Evolutionary conservation across 2,329 filamentous ascomycete species (phyloP).

Genomic region (Pestalotiopsis sp.): DNA sequence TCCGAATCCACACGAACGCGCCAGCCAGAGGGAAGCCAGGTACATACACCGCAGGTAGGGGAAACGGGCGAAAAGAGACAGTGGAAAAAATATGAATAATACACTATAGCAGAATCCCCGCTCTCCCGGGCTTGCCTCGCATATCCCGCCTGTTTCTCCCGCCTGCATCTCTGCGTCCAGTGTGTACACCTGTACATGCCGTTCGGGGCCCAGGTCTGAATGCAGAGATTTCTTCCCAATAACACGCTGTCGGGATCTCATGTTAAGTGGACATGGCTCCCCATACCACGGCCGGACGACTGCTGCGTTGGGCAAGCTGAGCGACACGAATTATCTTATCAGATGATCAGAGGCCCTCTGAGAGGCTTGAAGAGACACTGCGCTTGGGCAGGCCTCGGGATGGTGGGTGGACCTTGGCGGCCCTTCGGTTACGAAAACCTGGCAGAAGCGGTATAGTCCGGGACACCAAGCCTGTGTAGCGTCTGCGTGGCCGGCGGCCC

Average conservation of each 20-base stretch:
- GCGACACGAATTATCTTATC: conserved; percentile 15
- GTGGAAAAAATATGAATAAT: neutral
- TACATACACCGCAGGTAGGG: neutral
- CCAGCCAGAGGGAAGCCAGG: neutral
- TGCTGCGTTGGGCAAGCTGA: conserved; percentile 8
- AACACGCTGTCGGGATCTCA: conserved; percentile 2
- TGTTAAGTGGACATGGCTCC: conserved; percentile 8
- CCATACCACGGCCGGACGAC: conserved; percentile 7
- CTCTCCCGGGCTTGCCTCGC: neutral
- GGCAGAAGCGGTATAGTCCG: neutral
- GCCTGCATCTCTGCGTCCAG: neutral
- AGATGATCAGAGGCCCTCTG: conserved; percentile 14
- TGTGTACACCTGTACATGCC: too few species aligned
- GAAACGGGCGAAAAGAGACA: neutral
- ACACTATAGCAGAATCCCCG: neutral
- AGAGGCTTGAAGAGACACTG: too few species aligned
- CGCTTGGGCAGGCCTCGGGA: neutral
- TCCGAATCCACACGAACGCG: conserved; percentile 2
- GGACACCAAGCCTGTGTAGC: neutral
- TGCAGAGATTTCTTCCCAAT: conserved; percentile 5
- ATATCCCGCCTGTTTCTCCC: neutral
- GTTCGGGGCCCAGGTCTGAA: neutral
- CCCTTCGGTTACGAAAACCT: conserved; percentile 1
- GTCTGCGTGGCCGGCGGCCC: conserved; percentile 5
- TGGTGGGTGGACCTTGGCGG: neutral